phyloP scores from a whole-genome alignment of 1,139 yeast species.

The Suhomyces maxii region DNA sequence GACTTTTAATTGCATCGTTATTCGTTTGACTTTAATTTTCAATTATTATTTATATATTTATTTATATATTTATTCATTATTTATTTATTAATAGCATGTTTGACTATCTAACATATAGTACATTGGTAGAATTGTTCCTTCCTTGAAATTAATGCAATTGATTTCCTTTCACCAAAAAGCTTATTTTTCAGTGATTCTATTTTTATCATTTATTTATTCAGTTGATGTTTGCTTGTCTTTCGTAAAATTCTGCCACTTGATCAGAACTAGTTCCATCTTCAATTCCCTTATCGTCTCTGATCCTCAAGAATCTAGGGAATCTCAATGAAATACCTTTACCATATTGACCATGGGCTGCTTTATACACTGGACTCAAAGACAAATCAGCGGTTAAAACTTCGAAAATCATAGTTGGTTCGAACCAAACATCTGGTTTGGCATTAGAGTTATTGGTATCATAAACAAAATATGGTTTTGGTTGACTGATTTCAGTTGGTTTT shows the following conservation, averaged over 20 bases:
- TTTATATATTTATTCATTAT: too few relatives aligned
- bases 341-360: slow-evolving; percentile 75
- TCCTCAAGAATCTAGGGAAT: slow-evolving; percentile 84
- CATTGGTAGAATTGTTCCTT: background rate
- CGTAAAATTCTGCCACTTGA: slow-evolving; percentile 88
- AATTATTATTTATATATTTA: background rate
- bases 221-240: slow-evolving; percentile 59
- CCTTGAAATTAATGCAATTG: too few relatives aligned
- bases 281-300: slow-evolving; percentile 82
- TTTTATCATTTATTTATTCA: background rate
- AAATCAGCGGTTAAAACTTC: slow-evolving; percentile 95
- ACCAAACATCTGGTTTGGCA: slow-evolving; percentile 92
- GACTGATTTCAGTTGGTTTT: slow-evolving; percentile 64
- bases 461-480: slow-evolving; percentile 70
- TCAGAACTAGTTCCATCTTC: slow-evolving; percentile 91
- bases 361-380: slow-evolving; percentile 87
- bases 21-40: background rate
- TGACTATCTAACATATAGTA: background rate
- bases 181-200: background rate
- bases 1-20: background rate
- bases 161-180: too few relatives aligned
- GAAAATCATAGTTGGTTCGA: slow-evolving; percentile 83
- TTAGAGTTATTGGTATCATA: slow-evolving; percentile 63
- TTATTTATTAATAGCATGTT: background rate
- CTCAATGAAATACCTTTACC: slow-evolving; percentile 90